Base-by-base conservation (phyloP, 2,329 filamentous ascomycete species). In the Talaromyces sp. region DNA sequence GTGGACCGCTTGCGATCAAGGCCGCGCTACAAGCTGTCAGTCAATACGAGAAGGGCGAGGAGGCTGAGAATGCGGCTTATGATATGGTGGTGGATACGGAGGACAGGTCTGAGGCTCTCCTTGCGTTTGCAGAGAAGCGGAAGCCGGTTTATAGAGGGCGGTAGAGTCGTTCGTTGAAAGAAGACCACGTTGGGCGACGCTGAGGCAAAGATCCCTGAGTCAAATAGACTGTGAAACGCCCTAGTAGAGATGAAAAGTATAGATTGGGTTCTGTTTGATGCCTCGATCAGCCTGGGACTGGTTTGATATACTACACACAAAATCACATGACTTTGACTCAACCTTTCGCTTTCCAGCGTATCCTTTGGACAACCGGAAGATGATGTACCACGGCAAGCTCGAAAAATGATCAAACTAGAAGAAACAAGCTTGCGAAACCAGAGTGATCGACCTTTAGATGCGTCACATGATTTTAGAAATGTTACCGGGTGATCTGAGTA, bases 1-100 rank as follows among this genome's bases (percentile, higher is more conserved):
- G 93, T 31, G 95, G 91, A 0, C 95, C 95, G 0, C 83, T 97
- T 66, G 93, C 93, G 0, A 84, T 96, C 36, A 85, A 89, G 68
- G 90, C 92, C 62, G 94, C 89, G 2, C 81, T 98, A 74, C 84
- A 88, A 77, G 94, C 94, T 1, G 90, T 98, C 1, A 84, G 86
- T 62, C 87, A 85, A 77, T 92, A 76, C 80, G 85, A 81, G 68
- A 73, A 79, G 69, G 86, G 84, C 4, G 91, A 95, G 79, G 86
- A 86, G 73, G 86, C 89, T n/a, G 95, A 97, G 82, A 94, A 93
- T 77, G 84, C 86, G 71, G 93, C 93, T 80, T 98, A 98, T 77
- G 86, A 92, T 73, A 83, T 89, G 29, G 92, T 98, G 3, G 85
- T 97, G 17, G 85, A 84, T 68, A 97, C 92, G 0, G 89, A 93